Percentiles rank a stretch among this genome's conserved stretches.
Evolutionary conservation across 306 rosid species (phyloP).

Genomic region (Trifolium pratense): DNA sequence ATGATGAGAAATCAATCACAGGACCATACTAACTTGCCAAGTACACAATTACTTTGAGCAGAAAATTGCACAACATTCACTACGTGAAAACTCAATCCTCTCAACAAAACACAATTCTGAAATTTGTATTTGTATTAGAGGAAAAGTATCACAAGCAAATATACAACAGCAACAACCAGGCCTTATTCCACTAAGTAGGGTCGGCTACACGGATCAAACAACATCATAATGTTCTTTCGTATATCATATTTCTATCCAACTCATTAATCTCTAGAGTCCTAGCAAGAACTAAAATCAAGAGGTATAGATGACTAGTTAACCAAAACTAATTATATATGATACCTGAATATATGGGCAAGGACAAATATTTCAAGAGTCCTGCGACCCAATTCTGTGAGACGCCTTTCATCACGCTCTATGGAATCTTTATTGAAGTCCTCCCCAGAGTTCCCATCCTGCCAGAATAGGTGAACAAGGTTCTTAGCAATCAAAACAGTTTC

Average conservation of each 20-base stretch:
- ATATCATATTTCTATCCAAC: no score
- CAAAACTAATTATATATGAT: conserved; percentile 34
- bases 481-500: conserved; percentile 30
- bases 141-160: conserved; percentile 14
- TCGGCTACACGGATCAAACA: no score
- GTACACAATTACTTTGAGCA: not conserved
- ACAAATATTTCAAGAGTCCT: conserved; percentile 98
- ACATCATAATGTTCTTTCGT: no score
- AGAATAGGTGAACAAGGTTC: conserved; percentile 31
- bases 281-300: conserved; percentile 28
- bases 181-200: not conserved
- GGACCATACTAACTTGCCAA: not conserved
- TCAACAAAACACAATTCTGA: not conserved
- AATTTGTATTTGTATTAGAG: not conserved
- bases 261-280: no score
- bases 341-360: conserved; percentile 96
- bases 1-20: not conserved
- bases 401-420: conserved; percentile 97
- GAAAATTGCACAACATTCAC: conserved; percentile 8
- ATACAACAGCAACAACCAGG: not conserved
- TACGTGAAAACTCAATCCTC: conserved; percentile 29
- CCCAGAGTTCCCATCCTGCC: conserved; percentile 93
- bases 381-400: conserved; percentile 95
- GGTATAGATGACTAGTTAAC: conserved; percentile 21
- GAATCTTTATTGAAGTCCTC: conserved; percentile 97